Evolutionary conservation across 2,329 filamentous ascomycete genomes (phyloP), one percentile per base, ranked within the genome.

Genomic region (Coniochaeta ligniaria): DNA sequence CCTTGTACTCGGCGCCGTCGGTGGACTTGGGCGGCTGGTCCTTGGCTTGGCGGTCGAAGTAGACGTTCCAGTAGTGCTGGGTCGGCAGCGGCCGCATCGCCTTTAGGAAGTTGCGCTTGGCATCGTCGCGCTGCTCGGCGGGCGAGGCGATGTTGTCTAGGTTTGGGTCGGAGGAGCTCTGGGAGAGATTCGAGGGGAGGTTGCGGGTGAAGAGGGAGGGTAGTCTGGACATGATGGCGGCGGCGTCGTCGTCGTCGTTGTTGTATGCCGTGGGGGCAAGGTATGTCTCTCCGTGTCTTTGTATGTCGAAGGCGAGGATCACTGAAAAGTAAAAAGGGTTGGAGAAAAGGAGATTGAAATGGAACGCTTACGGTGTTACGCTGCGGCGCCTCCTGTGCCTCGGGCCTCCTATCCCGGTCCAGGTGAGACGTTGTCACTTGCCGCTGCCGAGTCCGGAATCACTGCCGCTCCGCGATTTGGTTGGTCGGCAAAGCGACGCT

Each of bases 31-130:
- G 20, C 61, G 70, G 68, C 67, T 75, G 73, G 41, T 81, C 79
- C 66, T 79, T 80, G 65, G 73, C 65, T 61, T 76, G 77, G 76
- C 83, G 78, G 72, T 88, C 85, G 70, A 88, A 87, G 72, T 82
- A 90, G 66, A 91, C 86, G 66, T 88, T 81, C 84, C 91, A 91
- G 76, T 90, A 91, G 73, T 93, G 87, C 76, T 93, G 89, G 31
- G 90, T 89, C 17, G 89, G 86, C 66, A 92, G 79, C 58, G 88
- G 82, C 59, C 91, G 81, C 80, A 85, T 87, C 31, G 86, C 82
- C 74, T 91, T 87, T 67, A 91, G 81, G 74, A 93, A 90, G 78
- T 92, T 92, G 78, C 89, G 86, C 85, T 92, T 92, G 60, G 89
- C 89, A 74, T 89, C 86, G 73, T 90, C 89, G 69, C 90, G 87